Percentiles rank a stretch among this genome's conserved stretches.
Evolutionary conservation across 192 early-diverging fungal species (phyloP).

Genomic region (Podila minutissima): DNA sequence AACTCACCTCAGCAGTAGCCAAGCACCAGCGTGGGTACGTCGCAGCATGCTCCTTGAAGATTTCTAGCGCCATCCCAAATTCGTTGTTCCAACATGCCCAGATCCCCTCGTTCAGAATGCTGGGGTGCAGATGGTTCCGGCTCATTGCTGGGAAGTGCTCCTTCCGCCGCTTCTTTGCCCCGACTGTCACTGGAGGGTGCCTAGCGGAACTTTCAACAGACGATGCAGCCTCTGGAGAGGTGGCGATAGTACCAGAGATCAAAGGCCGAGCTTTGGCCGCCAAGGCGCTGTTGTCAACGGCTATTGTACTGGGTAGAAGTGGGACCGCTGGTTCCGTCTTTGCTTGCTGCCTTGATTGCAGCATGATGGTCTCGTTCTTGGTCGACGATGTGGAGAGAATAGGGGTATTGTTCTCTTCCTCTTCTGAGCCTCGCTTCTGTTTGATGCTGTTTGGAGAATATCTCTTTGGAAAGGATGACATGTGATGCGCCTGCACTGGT

Average conservation of each 20-base stretch:
- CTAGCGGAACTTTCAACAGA: too few species aligned
- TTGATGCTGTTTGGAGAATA: neutral
- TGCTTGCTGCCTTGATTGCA: constrained; percentile 18
- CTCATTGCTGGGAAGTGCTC: constrained; percentile 29
- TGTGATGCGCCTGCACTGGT: too few species aligned
- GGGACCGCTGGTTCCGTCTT: neutral
- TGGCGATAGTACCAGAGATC: too few species aligned
- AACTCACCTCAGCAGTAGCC: constrained; percentile 40
- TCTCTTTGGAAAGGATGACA: neutral
- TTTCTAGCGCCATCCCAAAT: constrained; percentile 36
- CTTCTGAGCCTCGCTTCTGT: neutral
- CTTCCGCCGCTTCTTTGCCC: constrained; percentile 1
- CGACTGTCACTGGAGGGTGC: too few species aligned
- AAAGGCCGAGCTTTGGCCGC: neutral
- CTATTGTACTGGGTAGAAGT: neutral
- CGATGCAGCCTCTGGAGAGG: too few species aligned
- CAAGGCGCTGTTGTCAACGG: neutral
- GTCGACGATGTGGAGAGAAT: constrained; percentile 21
- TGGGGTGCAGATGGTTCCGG: constrained; percentile 33
- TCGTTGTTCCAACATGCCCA: constrained; percentile 54
- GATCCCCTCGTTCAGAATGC: constrained; percentile 23
- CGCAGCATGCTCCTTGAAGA: constrained; percentile 30
- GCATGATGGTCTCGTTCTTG: constrained; percentile 30
- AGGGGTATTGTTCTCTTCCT: constrained; percentile 4
- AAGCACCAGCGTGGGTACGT: constrained; percentile 50